Evolutionary conservation across 2,329 filamentous ascomycete species (phyloP).

Genomic region (Aspergillaceae sp.): DNA sequence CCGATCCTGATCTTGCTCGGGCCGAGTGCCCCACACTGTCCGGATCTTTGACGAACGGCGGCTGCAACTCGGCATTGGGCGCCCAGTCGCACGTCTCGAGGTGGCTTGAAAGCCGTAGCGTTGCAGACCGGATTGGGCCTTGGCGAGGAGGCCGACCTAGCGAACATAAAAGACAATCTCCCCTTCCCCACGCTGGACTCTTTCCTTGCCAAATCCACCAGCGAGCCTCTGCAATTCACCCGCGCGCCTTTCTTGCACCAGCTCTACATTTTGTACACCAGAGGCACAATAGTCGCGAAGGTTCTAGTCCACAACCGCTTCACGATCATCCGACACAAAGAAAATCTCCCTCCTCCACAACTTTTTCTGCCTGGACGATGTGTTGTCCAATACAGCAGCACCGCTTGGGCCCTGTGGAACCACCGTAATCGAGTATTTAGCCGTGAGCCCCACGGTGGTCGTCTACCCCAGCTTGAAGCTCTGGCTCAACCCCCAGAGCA

Average conservation of each 20-base stretch:
- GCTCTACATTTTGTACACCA: constrained; percentile 37
- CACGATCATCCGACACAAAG: constrained; percentile 35
- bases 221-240: constrained; percentile 28
- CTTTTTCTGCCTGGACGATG: constrained; percentile 29
- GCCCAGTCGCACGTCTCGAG: constrained; percentile 22
- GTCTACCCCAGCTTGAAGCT: constrained; percentile 39
- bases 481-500: constrained; percentile 30
- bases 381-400: constrained; percentile 42
- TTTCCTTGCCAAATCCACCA: constrained; percentile 4
- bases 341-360: constrained; percentile 40
- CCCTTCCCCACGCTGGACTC: neutral
- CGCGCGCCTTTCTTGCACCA: constrained; percentile 35
- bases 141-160: constrained; percentile 34
- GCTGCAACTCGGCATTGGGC: constrained; percentile 57
- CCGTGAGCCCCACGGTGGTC: constrained; percentile 34
- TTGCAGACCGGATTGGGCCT: constrained; percentile 30
- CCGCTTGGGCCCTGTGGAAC: constrained; percentile 42
- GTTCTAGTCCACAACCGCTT: constrained; percentile 40
- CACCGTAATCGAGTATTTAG: constrained; percentile 37
- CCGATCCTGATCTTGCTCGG: constrained; percentile 51
- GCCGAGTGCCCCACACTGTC: constrained; percentile 51
- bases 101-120: constrained; percentile 25
- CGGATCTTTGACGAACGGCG: constrained; percentile 52
- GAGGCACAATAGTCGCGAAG: constrained; percentile 41
- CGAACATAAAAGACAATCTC: neutral